Conservation (phyloP, 495 filamentous ascomycete genomes). For the Daldinia decipiens region DNA sequence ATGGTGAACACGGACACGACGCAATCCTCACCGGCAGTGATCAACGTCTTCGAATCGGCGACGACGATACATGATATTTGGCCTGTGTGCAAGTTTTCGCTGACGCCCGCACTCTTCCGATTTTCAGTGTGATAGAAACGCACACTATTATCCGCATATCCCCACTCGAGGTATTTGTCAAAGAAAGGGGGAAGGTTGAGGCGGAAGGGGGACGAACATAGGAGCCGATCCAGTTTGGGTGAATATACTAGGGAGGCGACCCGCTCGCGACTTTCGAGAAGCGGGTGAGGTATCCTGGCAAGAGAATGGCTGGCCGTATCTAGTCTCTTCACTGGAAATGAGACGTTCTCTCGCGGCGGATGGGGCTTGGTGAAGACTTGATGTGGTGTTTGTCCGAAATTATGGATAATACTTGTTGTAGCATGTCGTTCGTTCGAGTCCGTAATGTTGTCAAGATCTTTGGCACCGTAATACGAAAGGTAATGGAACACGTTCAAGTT, state of each 20-base stretch:
- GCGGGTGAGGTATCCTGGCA: slow-evolving; percentile 80
- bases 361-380: slow-evolving; percentile 90
- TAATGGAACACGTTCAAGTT: slow-evolving; percentile 95
- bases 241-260: slow-evolving; percentile 83
- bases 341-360: slow-evolving; percentile 72
- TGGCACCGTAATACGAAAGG: slow-evolving; percentile 91
- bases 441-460: slow-evolving; percentile 89
- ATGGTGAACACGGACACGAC: slow-evolving; percentile 84
- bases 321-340: slow-evolving; percentile 70
- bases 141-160: slow-evolving; percentile 90
- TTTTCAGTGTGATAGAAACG: slow-evolving; percentile 87
- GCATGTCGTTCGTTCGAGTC: slow-evolving; percentile 85
- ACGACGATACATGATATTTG: slow-evolving; percentile 84
- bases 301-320: slow-evolving; percentile 82
- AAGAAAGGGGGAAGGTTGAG: slow-evolving; percentile 87
- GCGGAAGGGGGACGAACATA: slow-evolving; percentile 83
- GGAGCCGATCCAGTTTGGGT: slow-evolving; percentile 79
- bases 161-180: slow-evolving; percentile 96
- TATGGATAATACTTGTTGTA: slow-evolving; percentile 95
- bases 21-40: slow-evolving; percentile 92
- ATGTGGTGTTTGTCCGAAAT: slow-evolving; percentile 96
- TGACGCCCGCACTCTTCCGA: slow-evolving; percentile 75
- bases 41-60: slow-evolving; percentile 86
- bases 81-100: slow-evolving; percentile 91
- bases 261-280: slow-evolving; percentile 83